These are phyloP conservation scores for Penicillium freii DNA, from an alignment of 2,329 filamentous ascomycete genomes.

Conservation along the genomic window DNA sequence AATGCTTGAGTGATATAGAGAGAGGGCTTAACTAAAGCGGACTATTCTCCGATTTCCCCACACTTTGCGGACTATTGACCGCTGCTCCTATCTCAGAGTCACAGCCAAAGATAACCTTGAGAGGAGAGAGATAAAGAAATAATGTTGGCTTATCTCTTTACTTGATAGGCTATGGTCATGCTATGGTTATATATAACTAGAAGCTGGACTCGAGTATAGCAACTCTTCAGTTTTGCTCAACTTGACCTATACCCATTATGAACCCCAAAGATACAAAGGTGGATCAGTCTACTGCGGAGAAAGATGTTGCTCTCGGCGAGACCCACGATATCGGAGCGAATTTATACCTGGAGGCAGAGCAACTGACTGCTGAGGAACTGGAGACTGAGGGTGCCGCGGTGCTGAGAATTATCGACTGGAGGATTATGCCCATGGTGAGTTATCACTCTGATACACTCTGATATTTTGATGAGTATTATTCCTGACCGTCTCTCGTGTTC, in stretches of 20 bases:
- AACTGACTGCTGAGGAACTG: conserved; percentile 46
- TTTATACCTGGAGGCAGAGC: conserved; percentile 46
- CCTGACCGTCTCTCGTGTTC: conserved; percentile 19
- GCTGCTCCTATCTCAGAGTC: not conserved
- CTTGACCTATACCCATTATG: not conserved
- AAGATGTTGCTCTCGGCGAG: conserved; percentile 23
- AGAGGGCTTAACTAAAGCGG: not conserved
- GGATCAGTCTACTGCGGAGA: conserved; percentile 19
- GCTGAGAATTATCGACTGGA: conserved; percentile 46
- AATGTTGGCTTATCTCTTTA: conserved; percentile 14
- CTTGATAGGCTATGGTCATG: conserved; percentile 2
- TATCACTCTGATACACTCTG: not conserved
- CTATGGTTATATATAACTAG: not conserved
- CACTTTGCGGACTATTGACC: conserved; percentile 5
- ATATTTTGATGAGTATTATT: no score
- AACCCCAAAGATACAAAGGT: conserved; percentile 18
- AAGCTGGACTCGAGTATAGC: not conserved
- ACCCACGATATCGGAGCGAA: conserved; percentile 45
- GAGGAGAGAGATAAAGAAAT: not conserved
- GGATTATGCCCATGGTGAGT: conserved; percentile 49
- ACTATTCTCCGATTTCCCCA: conserved; percentile 4
- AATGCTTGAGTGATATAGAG: not conserved
- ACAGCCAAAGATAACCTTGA: not conserved
- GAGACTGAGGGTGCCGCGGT: conserved; percentile 45
- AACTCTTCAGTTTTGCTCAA: not conserved